Evolutionary conservation across 192 early-diverging fungal genomes (phyloP).

Genomic region (Nowakowskiella sp.): DNA sequence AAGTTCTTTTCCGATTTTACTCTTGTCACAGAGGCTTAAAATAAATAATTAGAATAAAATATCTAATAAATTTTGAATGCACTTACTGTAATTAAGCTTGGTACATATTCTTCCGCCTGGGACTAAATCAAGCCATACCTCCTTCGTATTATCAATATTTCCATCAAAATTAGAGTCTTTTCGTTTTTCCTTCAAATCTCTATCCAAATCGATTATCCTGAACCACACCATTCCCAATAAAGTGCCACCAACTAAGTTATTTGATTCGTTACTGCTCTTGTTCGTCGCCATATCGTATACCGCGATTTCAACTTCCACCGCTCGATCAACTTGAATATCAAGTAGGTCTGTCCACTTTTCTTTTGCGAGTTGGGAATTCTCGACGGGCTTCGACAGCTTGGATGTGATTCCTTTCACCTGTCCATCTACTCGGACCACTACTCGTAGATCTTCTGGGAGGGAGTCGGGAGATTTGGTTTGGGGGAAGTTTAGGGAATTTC

Average conservation of each 20-base stretch:
- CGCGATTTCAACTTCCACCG: conserved; percentile 82
- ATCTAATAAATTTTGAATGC: conserved; percentile 1
- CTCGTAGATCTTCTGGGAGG: conserved; percentile 49
- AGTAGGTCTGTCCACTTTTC: conserved; percentile 68
- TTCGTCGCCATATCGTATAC: conserved; percentile 62
- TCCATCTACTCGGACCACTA: conserved; percentile 78
- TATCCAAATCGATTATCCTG: conserved; percentile 80
- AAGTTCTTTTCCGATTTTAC: conserved; percentile 55
- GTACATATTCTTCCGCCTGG: conserved; percentile 82
- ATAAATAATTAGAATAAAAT: not conserved
- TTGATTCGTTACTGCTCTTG: too few relatives aligned
- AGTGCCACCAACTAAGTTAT: too few relatives aligned
- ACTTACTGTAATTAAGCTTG: conserved; percentile 80
- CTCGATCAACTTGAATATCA: conserved; percentile 82
- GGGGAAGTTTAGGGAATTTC: too few relatives aligned
- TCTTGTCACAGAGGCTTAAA: conserved; percentile 18
- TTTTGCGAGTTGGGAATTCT: conserved; percentile 58
- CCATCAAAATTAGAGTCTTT: too few relatives aligned
- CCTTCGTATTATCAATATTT: conserved; percentile 47
- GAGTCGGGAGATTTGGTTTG: too few relatives aligned
- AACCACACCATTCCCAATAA: conserved; percentile 85
- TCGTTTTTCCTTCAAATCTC: conserved; percentile 59
- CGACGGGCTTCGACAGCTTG: too few relatives aligned
- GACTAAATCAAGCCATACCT: conserved; percentile 88
- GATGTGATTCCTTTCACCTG: conserved; percentile 29